Percentiles rank a stretch among this genome's conserved stretches.
Evolutionary conservation across 1,284 basidiomycete genomes (phyloP).

Genomic region (Cerrena zonata): DNA sequence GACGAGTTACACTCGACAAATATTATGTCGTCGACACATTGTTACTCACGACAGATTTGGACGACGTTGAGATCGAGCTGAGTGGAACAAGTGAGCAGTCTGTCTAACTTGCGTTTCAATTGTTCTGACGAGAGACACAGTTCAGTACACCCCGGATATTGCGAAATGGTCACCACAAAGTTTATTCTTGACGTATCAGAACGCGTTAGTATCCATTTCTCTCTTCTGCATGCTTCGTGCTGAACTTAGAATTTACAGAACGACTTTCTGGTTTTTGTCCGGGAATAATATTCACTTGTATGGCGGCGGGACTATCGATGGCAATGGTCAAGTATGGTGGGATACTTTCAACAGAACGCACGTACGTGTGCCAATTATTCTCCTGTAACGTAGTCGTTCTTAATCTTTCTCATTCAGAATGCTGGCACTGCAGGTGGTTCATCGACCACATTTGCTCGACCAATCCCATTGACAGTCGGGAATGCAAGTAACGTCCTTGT

Average conservation of each 20-base stretch:
- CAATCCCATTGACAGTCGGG: constrained; percentile 54
- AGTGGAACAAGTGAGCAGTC: constrained; percentile 28
- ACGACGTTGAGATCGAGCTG: constrained; percentile 36
- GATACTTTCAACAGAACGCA: constrained; percentile 24
- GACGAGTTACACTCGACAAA: constrained; percentile 29
- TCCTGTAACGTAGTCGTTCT: too few relatives aligned
- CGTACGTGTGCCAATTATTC: constrained; percentile 13
- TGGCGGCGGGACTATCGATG: constrained; percentile 38
- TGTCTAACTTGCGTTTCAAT: neutral
- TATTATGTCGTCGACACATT: constrained; percentile 39
- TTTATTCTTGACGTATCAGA: constrained; percentile 38
- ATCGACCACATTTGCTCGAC: constrained; percentile 48
- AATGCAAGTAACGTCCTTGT: constrained; percentile 53
- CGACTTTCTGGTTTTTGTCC: constrained; percentile 43
- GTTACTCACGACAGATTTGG: constrained; percentile 33
- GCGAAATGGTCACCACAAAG: constrained; percentile 41
- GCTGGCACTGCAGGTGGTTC: constrained; percentile 38
- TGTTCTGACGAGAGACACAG: constrained; percentile 9
- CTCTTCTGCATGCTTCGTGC: neutral
- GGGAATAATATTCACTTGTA: constrained; percentile 41
- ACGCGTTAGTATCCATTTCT: constrained; percentile 25
- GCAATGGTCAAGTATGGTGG: constrained; percentile 38
- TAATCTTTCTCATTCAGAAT: too few relatives aligned
- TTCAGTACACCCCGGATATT: constrained; percentile 39
- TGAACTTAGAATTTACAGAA: constrained; percentile 19